Conservation (phyloP, 371 early-diverging fungal species). For the Batkoa obscura region DNA sequence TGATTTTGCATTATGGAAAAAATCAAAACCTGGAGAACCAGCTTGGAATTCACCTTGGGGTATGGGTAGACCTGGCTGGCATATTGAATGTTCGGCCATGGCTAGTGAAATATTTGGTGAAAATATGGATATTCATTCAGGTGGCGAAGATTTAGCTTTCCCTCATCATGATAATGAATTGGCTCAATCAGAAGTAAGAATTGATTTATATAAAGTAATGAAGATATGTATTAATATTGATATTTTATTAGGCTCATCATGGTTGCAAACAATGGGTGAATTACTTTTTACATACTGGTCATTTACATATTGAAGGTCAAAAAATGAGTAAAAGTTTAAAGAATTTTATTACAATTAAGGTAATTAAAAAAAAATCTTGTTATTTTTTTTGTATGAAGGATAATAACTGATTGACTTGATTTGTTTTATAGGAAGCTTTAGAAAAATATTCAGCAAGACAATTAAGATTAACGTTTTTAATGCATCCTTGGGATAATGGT, state of each 20-base stretch:
- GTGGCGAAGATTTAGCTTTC: slow-evolving; percentile 97
- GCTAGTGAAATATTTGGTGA: slow-evolving; percentile 83
- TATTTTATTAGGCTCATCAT: slow-evolving; percentile 41
- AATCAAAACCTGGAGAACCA: slow-evolving; percentile 93
- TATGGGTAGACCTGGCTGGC: slow-evolving; percentile 97
- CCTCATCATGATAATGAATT: slow-evolving; percentile 99
- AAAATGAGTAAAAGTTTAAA: slow-evolving; percentile 99
- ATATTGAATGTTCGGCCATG: slow-evolving; percentile 99
- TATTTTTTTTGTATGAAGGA: neutral
- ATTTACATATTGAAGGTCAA: slow-evolving; percentile 93
- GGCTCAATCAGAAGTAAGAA: slow-evolving; percentile 76
- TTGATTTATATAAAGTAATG: too few relatives aligned
- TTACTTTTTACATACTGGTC: slow-evolving; percentile 98
- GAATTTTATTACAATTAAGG: slow-evolving; percentile 92
- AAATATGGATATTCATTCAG: slow-evolving; percentile 94
- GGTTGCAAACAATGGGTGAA: slow-evolving; percentile 92
- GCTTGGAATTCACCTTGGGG: slow-evolving; percentile 94
- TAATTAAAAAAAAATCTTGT: slow-evolving; percentile 4
- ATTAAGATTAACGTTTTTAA: slow-evolving; percentile 86
- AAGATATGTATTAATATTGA: neutral
- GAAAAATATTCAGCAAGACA: slow-evolving; percentile 67
- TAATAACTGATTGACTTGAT: too few relatives aligned
- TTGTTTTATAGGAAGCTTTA: slow-evolving; percentile 56
- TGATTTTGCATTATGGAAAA: slow-evolving; percentile 99
- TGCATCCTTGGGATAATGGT: slow-evolving; percentile 77